Evolutionary conservation across 805 yeast species (phyloP), one percentile per base, ranked within the genome.

Genomic region (Spathaspora girioi): DNA sequence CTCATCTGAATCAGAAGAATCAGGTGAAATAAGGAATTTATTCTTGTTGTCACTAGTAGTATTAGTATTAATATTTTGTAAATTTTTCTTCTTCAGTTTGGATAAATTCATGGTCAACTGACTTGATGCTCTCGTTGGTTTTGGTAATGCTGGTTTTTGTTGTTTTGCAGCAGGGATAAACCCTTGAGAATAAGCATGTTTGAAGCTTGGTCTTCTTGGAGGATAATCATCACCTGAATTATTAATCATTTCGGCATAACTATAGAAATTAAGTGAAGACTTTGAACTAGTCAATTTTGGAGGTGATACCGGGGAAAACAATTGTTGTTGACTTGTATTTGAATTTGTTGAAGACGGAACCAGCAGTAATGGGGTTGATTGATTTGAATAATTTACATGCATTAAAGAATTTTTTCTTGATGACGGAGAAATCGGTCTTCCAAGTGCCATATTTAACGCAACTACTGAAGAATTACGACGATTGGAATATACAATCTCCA

Each of bases 171-270:
- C 12, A n/a, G 38, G 47, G 17, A 45, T 31, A 14, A 29, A 31
- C 6, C 71, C 68, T 54, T 72, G 69, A 47, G 69, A 61, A 56
- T 64, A 63, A 32, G 71, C 67, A 45, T 71, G 73, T 51, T 75
- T 74, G 56, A 76, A 66, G 26, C 71, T 77, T 7, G 91, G 91
- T 66, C 90, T 78, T 66, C 87, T 79, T 49, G 81, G 76, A 14
- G 26, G 26, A 26, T 26, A 43, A 20, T 48, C 54, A 59, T 84
- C 87, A 65, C 86, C 93, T n/a, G 17, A 14, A 58, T 81, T 83
- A 56, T 75, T 80, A 54, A 87, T 77, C 80, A 89, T 79, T 59
- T 89, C 96, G 3, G 93, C 96, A 65, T 86, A 89, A 2, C 91
- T 84, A 62, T 82, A 86, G 63, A 88, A 88, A 38, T 78, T 73